phyloP scores from a whole-genome alignment of 1,284 basidiomycete genomes.

The Sporisorium iseilematis-ciliati region DNA sequence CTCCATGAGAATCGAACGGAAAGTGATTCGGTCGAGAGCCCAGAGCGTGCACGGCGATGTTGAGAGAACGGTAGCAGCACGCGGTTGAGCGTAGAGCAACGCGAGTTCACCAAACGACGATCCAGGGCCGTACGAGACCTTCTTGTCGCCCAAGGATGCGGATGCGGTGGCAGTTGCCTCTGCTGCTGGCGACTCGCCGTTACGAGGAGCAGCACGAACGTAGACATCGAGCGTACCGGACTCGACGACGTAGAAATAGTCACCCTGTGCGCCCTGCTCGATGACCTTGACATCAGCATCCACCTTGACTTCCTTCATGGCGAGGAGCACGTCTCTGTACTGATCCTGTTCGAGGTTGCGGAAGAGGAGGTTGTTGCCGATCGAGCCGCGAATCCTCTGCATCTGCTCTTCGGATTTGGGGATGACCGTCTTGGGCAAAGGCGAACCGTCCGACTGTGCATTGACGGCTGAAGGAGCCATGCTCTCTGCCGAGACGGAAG shows the following conservation, averaged over 20 bases:
- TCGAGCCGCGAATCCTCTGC: slow-evolving; percentile 85
- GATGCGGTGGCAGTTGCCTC: slow-evolving; percentile 43
- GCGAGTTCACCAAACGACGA: slow-evolving; percentile 95
- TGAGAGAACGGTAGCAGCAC: slow-evolving; percentile 91
- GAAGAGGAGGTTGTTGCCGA: slow-evolving; percentile 92
- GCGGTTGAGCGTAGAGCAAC: slow-evolving; percentile 96
- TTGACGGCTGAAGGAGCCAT: slow-evolving; percentile 76
- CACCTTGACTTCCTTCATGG: slow-evolving; percentile 91
- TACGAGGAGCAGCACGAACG: slow-evolving; percentile 72
- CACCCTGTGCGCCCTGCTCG: slow-evolving; percentile 94
- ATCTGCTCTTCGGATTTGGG: slow-evolving; percentile 88
- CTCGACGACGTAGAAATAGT: slow-evolving; percentile 98
- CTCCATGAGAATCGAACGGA: slow-evolving; percentile 88
- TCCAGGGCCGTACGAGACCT: slow-evolving; percentile 83
- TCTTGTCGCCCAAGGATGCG: slow-evolving; percentile 56
- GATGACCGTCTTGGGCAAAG: slow-evolving; percentile 52
- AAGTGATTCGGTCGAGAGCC: slow-evolving; percentile 96
- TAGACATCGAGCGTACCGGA: slow-evolving; percentile 87
- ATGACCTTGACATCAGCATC: slow-evolving; percentile 85
- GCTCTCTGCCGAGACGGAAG: slow-evolving; percentile 96
- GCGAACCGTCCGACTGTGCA: slow-evolving; percentile 26
- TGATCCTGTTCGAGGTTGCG: slow-evolving; percentile 96
- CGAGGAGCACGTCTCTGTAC: slow-evolving; percentile 88
- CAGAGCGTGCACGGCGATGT: slow-evolving; percentile 86
- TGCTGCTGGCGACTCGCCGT: slow-evolving; percentile 40